Base-by-base conservation (phyloP, 2,329 filamentous ascomycete genomes). In the Xylogone sp. region DNA sequence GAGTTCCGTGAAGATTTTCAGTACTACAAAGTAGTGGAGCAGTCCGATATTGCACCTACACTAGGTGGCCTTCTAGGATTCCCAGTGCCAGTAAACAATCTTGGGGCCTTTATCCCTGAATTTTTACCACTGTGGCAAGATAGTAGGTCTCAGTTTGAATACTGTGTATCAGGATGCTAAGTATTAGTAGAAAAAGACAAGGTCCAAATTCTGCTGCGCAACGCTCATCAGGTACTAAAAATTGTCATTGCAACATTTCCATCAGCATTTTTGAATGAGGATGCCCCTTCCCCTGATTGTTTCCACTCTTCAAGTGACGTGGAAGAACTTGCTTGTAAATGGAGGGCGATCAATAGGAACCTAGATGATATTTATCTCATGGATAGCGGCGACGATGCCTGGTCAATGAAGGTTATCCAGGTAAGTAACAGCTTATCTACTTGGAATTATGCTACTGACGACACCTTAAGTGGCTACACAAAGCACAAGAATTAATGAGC, bases 21-120 rank as follows among this genome's bases (percentile, higher is more conserved):
- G 53, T 97, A 89, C 65, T 97, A 97, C 67, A 77, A 75, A 27
- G 83, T 76, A 50, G 82, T 97, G n/a, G 89, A 97, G 65, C 94
- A 99, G 71, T 96, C 91, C 1, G 95, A 99, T 68, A 80, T 99
- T 53, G 90, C 90, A 0, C 92, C 94, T 1, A 97, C 93, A 0
- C 74, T 99, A 20, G 91, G 89, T 10, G 90, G 86, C 1, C 73
- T 99, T 24, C 77, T 99, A 43, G 92, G 92, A 0, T 87, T 99
- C 57, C 93, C 94, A 0, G 78, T 95, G 1, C 89, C 94, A 0
- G 83, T 85, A 67, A 99, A 99, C 65, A 97, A 91, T 56, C 73
- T 99, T 0, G 94, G 94, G 1, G 84, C 91, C 1, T 86, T 97
- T 54, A 90, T 97, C 46, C 76, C 82, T 0, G 83, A 90, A 5